Evolutionary conservation across 345 rosid species (phyloP).

Genomic region (Toxicodendron radicans): DNA sequence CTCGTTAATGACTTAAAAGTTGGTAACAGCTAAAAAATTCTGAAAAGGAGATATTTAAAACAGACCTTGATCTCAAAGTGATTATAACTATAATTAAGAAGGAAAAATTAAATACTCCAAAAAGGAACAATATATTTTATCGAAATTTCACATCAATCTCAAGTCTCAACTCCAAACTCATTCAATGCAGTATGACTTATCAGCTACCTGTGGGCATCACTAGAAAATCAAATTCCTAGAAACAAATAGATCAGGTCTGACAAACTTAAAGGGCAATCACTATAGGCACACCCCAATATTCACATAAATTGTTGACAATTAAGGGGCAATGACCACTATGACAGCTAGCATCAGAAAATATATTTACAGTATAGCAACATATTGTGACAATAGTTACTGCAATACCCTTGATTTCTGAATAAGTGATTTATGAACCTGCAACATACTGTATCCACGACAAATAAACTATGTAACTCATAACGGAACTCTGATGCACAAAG

Average conservation of each 20-base stretch:
- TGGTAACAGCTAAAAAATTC: constrained; percentile 5
- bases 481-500: not conserved
- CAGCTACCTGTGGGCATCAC: not conserved
- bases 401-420: not conserved
- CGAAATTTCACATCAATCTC: too few relatives aligned
- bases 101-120: not conserved
- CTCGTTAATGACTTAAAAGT: constrained; percentile 13
- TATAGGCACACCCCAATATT: not conserved
- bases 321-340: not conserved
- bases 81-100: not conserved
- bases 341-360: not conserved
- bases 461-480: not conserved
- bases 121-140: not conserved
- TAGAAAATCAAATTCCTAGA: not conserved
- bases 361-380: not conserved
- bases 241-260: not conserved
- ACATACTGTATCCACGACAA: not conserved
- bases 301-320: not conserved
- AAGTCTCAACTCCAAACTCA: too few relatives aligned
- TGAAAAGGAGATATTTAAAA: not conserved
- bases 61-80: not conserved
- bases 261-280: not conserved
- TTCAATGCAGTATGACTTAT: not conserved
- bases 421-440: not conserved
- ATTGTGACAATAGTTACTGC: not conserved